These are phyloP conservation scores for Kockiozyma suomiensis DNA, from an alignment of 805 yeast species.

Conservation along the genomic window DNA sequence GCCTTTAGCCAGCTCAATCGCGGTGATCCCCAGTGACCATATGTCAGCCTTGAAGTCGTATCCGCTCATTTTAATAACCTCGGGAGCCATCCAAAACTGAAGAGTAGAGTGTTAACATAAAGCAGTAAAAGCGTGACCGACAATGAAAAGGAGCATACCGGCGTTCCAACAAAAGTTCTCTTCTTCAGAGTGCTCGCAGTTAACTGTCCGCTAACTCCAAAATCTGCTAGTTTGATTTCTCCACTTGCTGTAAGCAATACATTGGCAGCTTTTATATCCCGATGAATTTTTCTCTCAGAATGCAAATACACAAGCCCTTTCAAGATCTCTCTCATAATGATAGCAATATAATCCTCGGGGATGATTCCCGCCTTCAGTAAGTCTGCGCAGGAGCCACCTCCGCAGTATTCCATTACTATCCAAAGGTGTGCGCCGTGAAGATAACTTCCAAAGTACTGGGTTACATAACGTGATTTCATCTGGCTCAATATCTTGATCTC, in stretches of 20 bases:
- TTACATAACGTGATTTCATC: conserved; percentile 66
- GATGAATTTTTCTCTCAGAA: conserved; percentile 71
- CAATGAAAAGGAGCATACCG: no score
- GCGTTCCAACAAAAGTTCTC: conserved; percentile 90
- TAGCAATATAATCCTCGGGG: conserved; percentile 61
- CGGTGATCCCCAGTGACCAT: conserved; percentile 95
- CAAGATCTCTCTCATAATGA: conserved; percentile 63
- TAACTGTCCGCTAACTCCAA: conserved; percentile 89
- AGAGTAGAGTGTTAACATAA: neutral
- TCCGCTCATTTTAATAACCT: conserved; percentile 70
- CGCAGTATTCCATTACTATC: conserved; percentile 94
- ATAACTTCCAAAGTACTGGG: conserved; percentile 66
- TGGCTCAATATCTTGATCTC: conserved; percentile 78
- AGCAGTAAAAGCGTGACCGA: no score
- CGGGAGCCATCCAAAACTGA: conserved; percentile 96
- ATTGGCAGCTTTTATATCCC: conserved; percentile 91
- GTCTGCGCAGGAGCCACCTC: conserved; percentile 89
- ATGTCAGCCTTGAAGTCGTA: conserved; percentile 88
- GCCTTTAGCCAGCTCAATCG: conserved; percentile 81
- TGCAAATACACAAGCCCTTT: conserved; percentile 79
- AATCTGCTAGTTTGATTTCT: conserved; percentile 80
- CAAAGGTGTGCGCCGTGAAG: conserved; percentile 70
- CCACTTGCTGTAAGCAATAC: conserved; percentile 73
- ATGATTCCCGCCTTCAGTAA: conserved; percentile 60
- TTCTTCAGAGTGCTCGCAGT: conserved; percentile 55